A percentile compares a stretch with the other conserved stretches of the same genome.
Conservation (phyloP, 495 filamentous ascomycete species). For the Penicillium canariense region DNA sequence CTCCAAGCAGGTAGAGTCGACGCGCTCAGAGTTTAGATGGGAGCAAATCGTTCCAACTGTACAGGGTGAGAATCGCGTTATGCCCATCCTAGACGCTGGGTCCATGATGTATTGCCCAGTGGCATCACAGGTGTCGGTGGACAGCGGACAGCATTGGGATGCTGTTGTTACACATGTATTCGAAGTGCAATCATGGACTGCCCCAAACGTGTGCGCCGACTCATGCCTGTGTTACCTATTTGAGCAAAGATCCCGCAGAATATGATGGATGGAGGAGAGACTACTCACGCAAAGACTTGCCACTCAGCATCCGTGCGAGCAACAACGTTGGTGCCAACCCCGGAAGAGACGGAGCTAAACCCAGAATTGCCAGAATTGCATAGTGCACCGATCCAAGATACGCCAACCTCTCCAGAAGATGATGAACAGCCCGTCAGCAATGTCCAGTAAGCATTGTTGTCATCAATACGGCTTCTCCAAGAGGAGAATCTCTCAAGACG, state of each 20-base stretch:
- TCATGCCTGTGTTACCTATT: conserved; percentile 54
- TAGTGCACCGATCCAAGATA: conserved; percentile 84
- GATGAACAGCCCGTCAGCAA: conserved; percentile 72
- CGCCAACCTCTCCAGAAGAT: conserved; percentile 73
- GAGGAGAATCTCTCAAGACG: conserved; percentile 75
- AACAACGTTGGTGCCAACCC: conserved; percentile 80
- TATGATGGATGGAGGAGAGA: neutral
- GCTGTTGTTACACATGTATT: conserved; percentile 61
- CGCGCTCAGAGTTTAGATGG: conserved; percentile 65
- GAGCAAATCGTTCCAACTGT: conserved; percentile 87
- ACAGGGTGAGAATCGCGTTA: conserved; percentile 80
- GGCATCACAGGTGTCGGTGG: conserved; percentile 63
- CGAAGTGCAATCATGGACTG: conserved; percentile 80
- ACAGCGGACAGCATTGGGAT: conserved; percentile 81
- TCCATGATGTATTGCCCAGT: conserved; percentile 82
- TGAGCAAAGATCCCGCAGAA: neutral
- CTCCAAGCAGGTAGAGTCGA: conserved; percentile 66
- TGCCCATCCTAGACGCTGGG: conserved; percentile 66
- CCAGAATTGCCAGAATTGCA: conserved; percentile 60
- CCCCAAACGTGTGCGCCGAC: conserved; percentile 86
- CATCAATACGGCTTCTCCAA: conserved; percentile 68
- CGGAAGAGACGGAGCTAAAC: conserved; percentile 39
- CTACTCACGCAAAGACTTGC: conserved; percentile 74
- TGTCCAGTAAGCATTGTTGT: conserved; percentile 86
- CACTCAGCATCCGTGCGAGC: conserved; percentile 76